These are phyloP conservation scores for Saturnispora sekii DNA, from an alignment of 805 yeast genomes.

Conservation along the genomic window DNA sequence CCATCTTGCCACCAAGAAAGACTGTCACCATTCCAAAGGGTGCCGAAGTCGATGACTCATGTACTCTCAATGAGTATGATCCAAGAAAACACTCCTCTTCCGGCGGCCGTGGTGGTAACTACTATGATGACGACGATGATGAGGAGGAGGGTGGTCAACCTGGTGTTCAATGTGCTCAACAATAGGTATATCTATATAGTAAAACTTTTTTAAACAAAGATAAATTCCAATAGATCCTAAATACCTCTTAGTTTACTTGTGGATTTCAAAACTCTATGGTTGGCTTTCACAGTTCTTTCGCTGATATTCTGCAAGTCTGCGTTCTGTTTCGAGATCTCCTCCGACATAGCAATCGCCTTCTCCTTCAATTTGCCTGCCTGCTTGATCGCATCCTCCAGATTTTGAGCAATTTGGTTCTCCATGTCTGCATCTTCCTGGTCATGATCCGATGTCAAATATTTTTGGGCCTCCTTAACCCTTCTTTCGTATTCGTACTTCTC, in stretches of 20 bases:
- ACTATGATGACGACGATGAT: conserved; percentile 34
- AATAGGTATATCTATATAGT: conserved; percentile 33
- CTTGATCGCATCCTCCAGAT: conserved; percentile 66
- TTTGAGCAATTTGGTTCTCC: conserved; percentile 79
- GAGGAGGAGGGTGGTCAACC: conserved; percentile 52
- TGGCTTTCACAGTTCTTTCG: conserved; percentile 76
- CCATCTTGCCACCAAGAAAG: conserved; percentile 70
- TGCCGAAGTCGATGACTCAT: conserved; percentile 65
- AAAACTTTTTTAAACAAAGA: neutral
- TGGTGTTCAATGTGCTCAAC: conserved; percentile 92
- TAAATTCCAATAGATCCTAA: conserved; percentile 5
- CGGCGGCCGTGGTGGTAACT: conserved; percentile 37
- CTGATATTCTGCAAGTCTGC: conserved; percentile 63
- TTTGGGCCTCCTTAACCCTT: conserved; percentile 47
- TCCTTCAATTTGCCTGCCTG: conserved; percentile 62
- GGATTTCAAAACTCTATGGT: conserved; percentile 49
- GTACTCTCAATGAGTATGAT: conserved; percentile 23
- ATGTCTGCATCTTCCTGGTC: conserved; percentile 90
- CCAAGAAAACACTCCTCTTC: conserved; percentile 22
- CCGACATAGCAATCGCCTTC: conserved; percentile 62
- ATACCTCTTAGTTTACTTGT: conserved; percentile 28
- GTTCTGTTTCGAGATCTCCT: conserved; percentile 75
- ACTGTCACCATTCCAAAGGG: conserved; percentile 52
- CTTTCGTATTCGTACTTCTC: conserved; percentile 43
- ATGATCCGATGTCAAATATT: conserved; percentile 69